Conservation (phyloP, 1,284 basidiomycete species). For the Sanghuangporus baumii region DNA sequence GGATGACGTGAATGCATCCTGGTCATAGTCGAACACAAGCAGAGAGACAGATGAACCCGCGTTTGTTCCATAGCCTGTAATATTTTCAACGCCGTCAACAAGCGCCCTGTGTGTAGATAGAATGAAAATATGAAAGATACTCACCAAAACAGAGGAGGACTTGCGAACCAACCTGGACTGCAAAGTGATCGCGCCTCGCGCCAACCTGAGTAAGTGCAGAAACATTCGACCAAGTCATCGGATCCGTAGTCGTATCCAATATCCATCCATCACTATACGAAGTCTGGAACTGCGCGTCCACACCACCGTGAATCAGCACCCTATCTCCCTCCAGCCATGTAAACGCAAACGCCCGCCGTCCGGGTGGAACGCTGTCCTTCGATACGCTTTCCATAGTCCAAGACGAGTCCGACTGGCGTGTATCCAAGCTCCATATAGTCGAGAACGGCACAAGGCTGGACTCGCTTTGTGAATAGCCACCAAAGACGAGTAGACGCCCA, state of each 20-base stretch:
- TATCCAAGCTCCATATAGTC: slow-evolving; percentile 62
- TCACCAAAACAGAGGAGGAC: slow-evolving; percentile 78
- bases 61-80: slow-evolving; percentile 50
- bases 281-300: slow-evolving; percentile 49
- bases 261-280: slow-evolving; percentile 72
- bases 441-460: slow-evolving; percentile 48
- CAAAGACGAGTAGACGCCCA: slow-evolving; percentile 69
- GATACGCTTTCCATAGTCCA: slow-evolving; percentile 50
- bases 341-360: slow-evolving; percentile 67
- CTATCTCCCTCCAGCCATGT: slow-evolving; percentile 47
- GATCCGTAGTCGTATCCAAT: slow-evolving; percentile 52
- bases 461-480: slow-evolving; percentile 56
- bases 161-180: slow-evolving; percentile 50
- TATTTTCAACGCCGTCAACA: slow-evolving; percentile 7
- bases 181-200: slow-evolving; percentile 66
- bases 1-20: slow-evolving; percentile 26
- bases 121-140: slow-evolving; percentile 24
- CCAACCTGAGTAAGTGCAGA: slow-evolving; percentile 50
- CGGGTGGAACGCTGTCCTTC: slow-evolving; percentile 39
- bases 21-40: slow-evolving; percentile 46
- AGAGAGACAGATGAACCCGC: slow-evolving; percentile 46
- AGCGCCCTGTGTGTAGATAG: slow-evolving; percentile 14
- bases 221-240: slow-evolving; percentile 52
- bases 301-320: slow-evolving; percentile 74
- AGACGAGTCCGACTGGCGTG: slow-evolving; percentile 35